Evolutionary conservation across 2,329 filamentous ascomycete species (phyloP).

Genomic region (Fusarium beomiforme): DNA sequence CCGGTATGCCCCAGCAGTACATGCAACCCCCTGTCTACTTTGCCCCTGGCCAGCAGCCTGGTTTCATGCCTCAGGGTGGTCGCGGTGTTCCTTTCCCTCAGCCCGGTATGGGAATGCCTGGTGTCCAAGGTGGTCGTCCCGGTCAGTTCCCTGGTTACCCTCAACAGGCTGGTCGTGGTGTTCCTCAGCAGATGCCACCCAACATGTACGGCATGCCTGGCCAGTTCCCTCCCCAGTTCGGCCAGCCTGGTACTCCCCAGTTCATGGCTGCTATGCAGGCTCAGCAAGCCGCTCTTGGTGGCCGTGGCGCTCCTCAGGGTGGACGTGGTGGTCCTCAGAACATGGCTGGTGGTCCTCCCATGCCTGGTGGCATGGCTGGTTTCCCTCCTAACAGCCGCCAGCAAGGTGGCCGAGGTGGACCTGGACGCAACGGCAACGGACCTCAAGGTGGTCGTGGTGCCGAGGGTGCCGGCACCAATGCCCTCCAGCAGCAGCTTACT

Average conservation of each 20-base stretch:
- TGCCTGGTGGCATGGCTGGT: slow-evolving; percentile 62
- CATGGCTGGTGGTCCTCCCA: slow-evolving; percentile 78
- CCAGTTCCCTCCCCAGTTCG: slow-evolving; percentile 84
- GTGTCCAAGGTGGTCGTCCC: slow-evolving; percentile 82
- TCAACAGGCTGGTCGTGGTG: slow-evolving; percentile 88
- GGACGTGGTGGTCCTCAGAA: slow-evolving; percentile 68
- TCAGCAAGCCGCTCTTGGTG: slow-evolving; percentile 70
- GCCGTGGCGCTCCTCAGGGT: slow-evolving; percentile 72
- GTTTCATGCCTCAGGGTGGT: slow-evolving; percentile 71
- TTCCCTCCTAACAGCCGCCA: slow-evolving; percentile 67
- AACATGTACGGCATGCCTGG: slow-evolving; percentile 85
- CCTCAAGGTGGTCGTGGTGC: slow-evolving; percentile 60
- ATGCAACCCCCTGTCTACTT: slow-evolving; percentile 95
- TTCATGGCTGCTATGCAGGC: slow-evolving; percentile 85
- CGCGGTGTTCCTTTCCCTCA: slow-evolving; percentile 75
- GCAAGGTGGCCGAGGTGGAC: slow-evolving; percentile 60
- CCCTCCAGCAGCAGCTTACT: slow-evolving; percentile 68
- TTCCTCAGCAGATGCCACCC: slow-evolving; percentile 87
- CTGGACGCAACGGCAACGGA: slow-evolving; percentile 56
- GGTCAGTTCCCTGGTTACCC: slow-evolving; percentile 87
- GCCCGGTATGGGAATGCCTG: slow-evolving; percentile 72
- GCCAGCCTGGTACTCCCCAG: slow-evolving; percentile 81
- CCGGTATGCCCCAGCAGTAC: slow-evolving; percentile 86
- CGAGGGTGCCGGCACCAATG: slow-evolving; percentile 45
- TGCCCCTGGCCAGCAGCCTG: slow-evolving; percentile 81